Evolutionary conservation across 495 filamentous ascomycete genomes (phyloP).

Genomic region (Tuber magnatum): DNA sequence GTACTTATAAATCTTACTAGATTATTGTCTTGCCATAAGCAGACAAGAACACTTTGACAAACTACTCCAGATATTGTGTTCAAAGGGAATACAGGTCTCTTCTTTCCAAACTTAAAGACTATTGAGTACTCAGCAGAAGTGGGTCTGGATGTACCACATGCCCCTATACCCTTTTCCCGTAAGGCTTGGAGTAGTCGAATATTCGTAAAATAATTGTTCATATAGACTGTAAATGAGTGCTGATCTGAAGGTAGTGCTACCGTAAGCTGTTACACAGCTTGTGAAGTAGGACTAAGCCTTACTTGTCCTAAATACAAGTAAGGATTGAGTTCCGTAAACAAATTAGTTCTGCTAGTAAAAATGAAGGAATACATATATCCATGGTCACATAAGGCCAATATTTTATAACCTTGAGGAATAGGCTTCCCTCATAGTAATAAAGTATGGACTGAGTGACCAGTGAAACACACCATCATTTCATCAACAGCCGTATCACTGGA

Average conservation of each 20-base stretch:
- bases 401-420: constrained; percentile 13
- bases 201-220: neutral
- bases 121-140: no score
- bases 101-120: no score
- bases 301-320: neutral
- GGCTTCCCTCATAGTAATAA: constrained; percentile 13
- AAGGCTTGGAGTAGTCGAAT: constrained; percentile 1
- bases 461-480: no score
- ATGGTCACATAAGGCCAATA: neutral
- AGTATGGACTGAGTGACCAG: constrained; percentile 8
- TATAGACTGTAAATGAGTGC: neutral
- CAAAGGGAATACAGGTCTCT: no score
- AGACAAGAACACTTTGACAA: no score
- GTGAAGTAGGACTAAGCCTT: neutral
- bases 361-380: neutral
- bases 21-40: no score
- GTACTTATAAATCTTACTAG: no score
- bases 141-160: constrained; percentile 1
- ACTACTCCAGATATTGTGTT: no score
- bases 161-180: neutral
- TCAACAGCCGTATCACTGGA: no score
- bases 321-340: neutral
- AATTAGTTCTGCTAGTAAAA: neutral
- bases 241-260: neutral
- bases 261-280: constrained; percentile 8